phyloP scores from a whole-genome alignment of 2,329 filamentous ascomycete genomes.

The Aspergillus sp. region DNA sequence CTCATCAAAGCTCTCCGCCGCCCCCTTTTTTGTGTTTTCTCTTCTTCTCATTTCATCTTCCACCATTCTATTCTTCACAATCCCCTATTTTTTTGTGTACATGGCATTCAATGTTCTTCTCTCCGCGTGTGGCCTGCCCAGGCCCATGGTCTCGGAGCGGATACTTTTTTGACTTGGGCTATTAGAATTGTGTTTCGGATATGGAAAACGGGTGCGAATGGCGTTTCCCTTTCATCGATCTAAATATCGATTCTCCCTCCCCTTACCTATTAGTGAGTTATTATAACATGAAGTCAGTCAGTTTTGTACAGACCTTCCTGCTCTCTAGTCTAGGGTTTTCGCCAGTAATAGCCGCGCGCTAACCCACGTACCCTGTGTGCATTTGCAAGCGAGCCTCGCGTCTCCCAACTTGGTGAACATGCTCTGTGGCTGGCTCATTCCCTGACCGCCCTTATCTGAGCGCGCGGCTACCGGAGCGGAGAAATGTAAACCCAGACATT shows the following conservation, averaged over 20 bases:
- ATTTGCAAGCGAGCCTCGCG: not conserved
- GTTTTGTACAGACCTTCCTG: too few species aligned
- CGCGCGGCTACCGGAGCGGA: conserved; percentile 20
- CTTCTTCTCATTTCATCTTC: conserved; percentile 14
- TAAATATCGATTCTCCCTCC: conserved; percentile 23
- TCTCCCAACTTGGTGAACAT: not conserved
- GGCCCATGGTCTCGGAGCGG: conserved; percentile 21
- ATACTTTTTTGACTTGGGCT: conserved; percentile 27
- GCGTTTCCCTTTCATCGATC: conserved; percentile 30
- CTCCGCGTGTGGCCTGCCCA: conserved; percentile 16
- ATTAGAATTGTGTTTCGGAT: conserved; percentile 37
- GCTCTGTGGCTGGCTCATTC: not conserved
- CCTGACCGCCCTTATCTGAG: not conserved
- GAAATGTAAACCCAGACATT: conserved; percentile 19
- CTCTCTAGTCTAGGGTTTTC: not conserved
- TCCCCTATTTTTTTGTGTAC: conserved; percentile 29
- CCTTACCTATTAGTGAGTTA: conserved; percentile 16
- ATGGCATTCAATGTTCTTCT: conserved; percentile 34
- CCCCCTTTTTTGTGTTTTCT: not conserved
- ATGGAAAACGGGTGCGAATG: conserved; percentile 37
- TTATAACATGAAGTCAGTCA: conserved; percentile 20
- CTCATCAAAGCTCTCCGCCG: not conserved
- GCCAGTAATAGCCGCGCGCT: conserved; percentile 2
- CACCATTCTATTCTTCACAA: conserved; percentile 14
- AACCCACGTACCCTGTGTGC: not conserved